Conservation (phyloP, 78 protist genomes). For the Tieghemostelium lacteum region DNA sequence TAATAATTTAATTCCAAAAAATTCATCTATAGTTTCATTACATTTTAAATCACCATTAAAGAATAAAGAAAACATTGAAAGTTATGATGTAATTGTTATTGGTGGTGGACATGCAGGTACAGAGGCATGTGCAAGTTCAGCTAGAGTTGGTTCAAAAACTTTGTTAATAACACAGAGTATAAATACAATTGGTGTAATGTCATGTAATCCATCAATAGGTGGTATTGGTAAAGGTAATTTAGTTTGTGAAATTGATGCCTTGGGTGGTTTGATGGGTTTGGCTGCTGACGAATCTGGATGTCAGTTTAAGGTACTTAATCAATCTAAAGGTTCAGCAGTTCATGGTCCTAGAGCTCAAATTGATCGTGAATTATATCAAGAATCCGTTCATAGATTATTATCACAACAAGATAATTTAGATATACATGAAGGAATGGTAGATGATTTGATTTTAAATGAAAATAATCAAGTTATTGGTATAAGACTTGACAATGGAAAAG, state of each 20-base stretch:
- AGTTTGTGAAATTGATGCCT: slow-evolving; percentile 96
- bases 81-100: slow-evolving; percentile 58
- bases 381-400: slow-evolving; percentile 78
- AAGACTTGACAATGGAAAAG: slow-evolving; percentile 53
- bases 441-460: slow-evolving; percentile 80
- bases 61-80: neutral
- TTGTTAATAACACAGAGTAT: slow-evolving; percentile 88
- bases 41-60: slow-evolving; percentile 42
- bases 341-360: slow-evolving; percentile 96
- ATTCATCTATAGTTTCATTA: no score
- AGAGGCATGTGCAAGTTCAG: slow-evolving; percentile 96
- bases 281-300: slow-evolving; percentile 81
- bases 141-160: slow-evolving; percentile 91
- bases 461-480: slow-evolving; percentile 53
- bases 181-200: slow-evolving; percentile 91
- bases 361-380: slow-evolving; percentile 91
- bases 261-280: slow-evolving; percentile 93
- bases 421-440: slow-evolving; percentile 84
- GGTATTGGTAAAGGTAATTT: slow-evolving; percentile 97
- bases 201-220: slow-evolving; percentile 98
- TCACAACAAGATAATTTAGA: slow-evolving; percentile 27
- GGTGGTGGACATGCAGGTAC: slow-evolving; percentile 98
- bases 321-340: slow-evolving; percentile 95
- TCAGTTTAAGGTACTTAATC: slow-evolving; percentile 77
- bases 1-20: no score